Conservation (phyloP, 257 asterid species). For the Plectranthus barbatus region DNA sequence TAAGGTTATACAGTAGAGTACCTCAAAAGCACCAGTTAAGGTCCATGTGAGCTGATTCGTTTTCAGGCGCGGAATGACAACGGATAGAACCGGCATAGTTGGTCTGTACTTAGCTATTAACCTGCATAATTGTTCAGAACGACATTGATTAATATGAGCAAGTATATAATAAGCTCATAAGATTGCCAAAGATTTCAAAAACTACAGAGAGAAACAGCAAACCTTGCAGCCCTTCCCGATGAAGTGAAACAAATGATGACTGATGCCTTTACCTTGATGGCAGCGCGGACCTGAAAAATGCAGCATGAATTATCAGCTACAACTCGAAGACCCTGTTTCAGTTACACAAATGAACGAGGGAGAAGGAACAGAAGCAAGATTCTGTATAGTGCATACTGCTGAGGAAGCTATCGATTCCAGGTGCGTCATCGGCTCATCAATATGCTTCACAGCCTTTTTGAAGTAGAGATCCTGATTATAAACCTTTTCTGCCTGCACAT, state of each 20-base stretch:
- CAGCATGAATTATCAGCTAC: not conserved
- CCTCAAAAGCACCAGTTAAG: slow-evolving; percentile 87
- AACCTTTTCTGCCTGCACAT: slow-evolving; percentile 79
- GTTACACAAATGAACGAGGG: not conserved
- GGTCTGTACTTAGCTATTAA: slow-evolving; percentile 93
- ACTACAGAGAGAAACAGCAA: not conserved
- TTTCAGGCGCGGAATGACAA: slow-evolving; percentile 80
- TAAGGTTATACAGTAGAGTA: slow-evolving; percentile 8
- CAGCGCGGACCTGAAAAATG: slow-evolving; percentile 68
- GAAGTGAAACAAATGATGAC: slow-evolving; percentile 89
- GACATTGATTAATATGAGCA: not conserved
- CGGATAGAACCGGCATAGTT: slow-evolving; percentile 88
- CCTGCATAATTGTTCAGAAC: slow-evolving; percentile 28
- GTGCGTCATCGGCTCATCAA: slow-evolving; percentile 90
- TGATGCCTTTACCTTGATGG: slow-evolving; percentile 89
- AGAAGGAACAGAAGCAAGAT: not conserved
- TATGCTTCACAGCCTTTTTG: slow-evolving; percentile 58
- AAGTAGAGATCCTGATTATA: slow-evolving; percentile 78
- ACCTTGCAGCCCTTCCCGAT: slow-evolving; percentile 97
- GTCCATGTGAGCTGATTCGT: slow-evolving; percentile 85
- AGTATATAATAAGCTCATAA: no score
- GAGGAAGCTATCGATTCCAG: slow-evolving; percentile 87
- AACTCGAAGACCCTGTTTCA: not conserved
- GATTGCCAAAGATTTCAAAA: not conserved
- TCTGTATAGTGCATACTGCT: slow-evolving; percentile 40